Conservation (phyloP, 1,284 basidiomycete genomes). For the Leccinum subrobustum region DNA sequence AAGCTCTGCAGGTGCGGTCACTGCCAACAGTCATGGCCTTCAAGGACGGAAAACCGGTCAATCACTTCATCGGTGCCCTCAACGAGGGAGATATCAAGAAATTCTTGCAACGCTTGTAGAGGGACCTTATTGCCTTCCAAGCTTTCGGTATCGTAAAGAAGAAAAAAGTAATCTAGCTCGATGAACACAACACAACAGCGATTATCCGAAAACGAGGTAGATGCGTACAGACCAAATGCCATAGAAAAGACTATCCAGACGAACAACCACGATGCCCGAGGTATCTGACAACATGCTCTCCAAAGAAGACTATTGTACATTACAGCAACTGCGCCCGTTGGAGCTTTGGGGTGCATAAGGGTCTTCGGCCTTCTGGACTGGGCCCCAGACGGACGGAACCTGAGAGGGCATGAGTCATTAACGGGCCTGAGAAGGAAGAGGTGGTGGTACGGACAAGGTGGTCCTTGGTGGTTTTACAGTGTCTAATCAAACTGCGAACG, state of each 20-base stretch:
- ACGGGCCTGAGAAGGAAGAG: neutral
- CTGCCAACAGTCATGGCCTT: conserved; percentile 75
- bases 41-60: conserved; percentile 52
- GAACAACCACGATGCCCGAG: conserved; percentile 1
- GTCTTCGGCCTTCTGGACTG: conserved; percentile 79
- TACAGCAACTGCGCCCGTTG: conserved; percentile 28
- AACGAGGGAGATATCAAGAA: conserved; percentile 46
- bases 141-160: conserved; percentile 15
- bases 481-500: conserved; percentile 75
- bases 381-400: conserved; percentile 91
- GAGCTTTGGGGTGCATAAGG: conserved; percentile 65
- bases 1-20: conserved; percentile 49
- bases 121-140: neutral
- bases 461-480: conserved; percentile 88
- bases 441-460: conserved; percentile 35
- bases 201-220: conserved; percentile 9
- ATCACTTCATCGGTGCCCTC: conserved; percentile 62
- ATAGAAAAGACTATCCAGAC: conserved; percentile 2
- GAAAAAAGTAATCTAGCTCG: conserved; percentile 6
- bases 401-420: conserved; percentile 32
- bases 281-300: neutral
- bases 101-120: conserved; percentile 47
- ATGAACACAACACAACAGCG: conserved; percentile 18
- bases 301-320: conserved; percentile 25
- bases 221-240: conserved; percentile 17